Conservation (phyloP, 352 stramenopile species). For the Aphanomyces stellatus region DNA sequence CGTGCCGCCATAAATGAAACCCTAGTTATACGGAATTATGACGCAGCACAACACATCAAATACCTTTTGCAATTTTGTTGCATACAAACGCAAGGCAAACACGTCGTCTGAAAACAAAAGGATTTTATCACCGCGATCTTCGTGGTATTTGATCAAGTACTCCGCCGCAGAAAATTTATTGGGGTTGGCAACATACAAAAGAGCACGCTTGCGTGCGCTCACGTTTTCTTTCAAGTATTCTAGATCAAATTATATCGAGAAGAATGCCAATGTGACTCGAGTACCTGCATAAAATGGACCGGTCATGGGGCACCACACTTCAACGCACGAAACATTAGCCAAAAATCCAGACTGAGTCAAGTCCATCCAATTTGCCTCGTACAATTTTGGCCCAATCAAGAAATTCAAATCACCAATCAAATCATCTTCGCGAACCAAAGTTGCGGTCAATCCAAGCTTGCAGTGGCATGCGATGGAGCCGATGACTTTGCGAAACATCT, state of each 20-base stretch:
- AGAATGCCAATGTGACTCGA: neutral
- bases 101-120: slow-evolving; percentile 99
- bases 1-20: slow-evolving; percentile 96
- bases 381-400: slow-evolving; percentile 96
- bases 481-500: slow-evolving; percentile 97
- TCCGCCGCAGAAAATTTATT: slow-evolving; percentile 95
- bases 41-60: too few species aligned
- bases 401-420: slow-evolving; percentile 99
- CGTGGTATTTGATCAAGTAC: slow-evolving; percentile 96
- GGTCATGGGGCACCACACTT: slow-evolving; percentile 99
- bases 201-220: slow-evolving; percentile 84
- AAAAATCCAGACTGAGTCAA: slow-evolving; percentile 96
- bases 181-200: slow-evolving; percentile 99
- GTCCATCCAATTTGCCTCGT: slow-evolving; percentile 99
- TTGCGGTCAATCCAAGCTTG: slow-evolving; percentile 98
- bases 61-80: slow-evolving; percentile 76
- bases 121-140: slow-evolving; percentile 97
- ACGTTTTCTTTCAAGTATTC: slow-evolving; percentile 80
- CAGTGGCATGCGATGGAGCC: slow-evolving; percentile 94
- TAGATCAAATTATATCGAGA: neutral
- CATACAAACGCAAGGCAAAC: slow-evolving; percentile 93
- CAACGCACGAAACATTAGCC: slow-evolving; percentile 96
- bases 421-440: slow-evolving; percentile 98
- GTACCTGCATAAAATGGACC: slow-evolving; percentile 92
- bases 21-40: too few species aligned